These are phyloP conservation scores for Cucurbitaria berberidis DNA, from an alignment of 2,329 filamentous ascomycete genomes.

Conservation along the genomic window DNA sequence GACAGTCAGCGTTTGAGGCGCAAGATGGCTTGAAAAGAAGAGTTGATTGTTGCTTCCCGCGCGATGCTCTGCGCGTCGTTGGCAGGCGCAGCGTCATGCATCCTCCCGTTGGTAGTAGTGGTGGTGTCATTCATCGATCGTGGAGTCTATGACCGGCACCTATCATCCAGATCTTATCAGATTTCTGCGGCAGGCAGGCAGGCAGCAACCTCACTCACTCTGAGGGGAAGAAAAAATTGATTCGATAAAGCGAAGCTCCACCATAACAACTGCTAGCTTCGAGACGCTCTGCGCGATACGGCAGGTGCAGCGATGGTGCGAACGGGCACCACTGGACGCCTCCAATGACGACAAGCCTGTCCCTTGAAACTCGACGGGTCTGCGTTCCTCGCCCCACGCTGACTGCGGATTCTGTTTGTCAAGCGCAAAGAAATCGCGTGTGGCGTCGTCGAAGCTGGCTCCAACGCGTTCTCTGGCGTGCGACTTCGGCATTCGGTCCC, in stretches of 20 bases:
- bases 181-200: conserved; percentile 5
- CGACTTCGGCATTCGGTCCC: conserved; percentile 3
- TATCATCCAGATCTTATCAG: conserved; percentile 13
- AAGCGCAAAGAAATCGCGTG: conserved; percentile 2
- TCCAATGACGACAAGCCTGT: conserved; percentile 9
- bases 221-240: conserved; percentile 9
- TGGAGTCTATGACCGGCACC: neutral
- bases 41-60: conserved; percentile 1
- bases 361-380: conserved; percentile 1
- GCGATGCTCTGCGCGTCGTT: conserved; percentile 15
- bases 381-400: conserved; percentile 6
- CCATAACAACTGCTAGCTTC: conserved; percentile 17
- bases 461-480: neutral
- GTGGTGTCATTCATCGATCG: conserved; percentile 13
- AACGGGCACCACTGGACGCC: conserved; percentile 6
- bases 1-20: neutral
- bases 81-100: conserved; percentile 28
- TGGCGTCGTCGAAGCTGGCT: neutral
- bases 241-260: conserved; percentile 19
- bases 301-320: conserved; percentile 12
- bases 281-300: conserved; percentile 14
- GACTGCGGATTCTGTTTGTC: conserved; percentile 9
- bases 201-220: conserved; percentile 4
- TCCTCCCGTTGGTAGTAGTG: conserved; percentile 15
- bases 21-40: neutral